These are phyloP conservation scores for slime mould (Dictyostelium discoideum) DNA, from an alignment of 78 protist genomes.

Conservation along the genomic window DNA sequence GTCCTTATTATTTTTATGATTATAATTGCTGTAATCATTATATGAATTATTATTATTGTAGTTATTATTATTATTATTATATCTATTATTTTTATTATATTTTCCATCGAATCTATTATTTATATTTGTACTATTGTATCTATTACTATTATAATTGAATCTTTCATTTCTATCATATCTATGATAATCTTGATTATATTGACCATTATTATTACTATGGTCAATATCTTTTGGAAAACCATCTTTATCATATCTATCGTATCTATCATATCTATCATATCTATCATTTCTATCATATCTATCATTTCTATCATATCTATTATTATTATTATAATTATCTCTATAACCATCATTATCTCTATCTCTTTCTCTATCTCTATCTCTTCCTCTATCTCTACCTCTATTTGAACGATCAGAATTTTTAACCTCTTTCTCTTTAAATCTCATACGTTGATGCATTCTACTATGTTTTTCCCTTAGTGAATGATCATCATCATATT, in stretches of 20 bases:
- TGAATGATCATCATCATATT: background rate
- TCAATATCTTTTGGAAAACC: conserved; percentile 1
- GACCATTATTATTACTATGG: background rate
- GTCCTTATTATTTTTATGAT: background rate
- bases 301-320: background rate
- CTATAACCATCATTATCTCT: background rate
- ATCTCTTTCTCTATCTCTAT: background rate
- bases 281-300: background rate
- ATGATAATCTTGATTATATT: background rate
- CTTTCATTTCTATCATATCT: background rate
- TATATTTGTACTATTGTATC: background rate
- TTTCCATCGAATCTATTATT: conserved; percentile 22
- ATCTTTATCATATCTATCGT: background rate
- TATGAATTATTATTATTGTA: background rate
- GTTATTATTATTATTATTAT: background rate
- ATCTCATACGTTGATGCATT: background rate
- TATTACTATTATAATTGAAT: conserved; percentile 4
- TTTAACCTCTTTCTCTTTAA: background rate
- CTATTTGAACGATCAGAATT: background rate
- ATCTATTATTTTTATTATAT: background rate
- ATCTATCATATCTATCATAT: background rate
- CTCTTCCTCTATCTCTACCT: background rate
- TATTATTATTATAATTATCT: background rate
- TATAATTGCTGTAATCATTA: background rate
- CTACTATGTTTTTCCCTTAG: background rate